phyloP scores from a whole-genome alignment of 2,329 filamentous ascomycete species.

The Arachnomyces sp. region DNA sequence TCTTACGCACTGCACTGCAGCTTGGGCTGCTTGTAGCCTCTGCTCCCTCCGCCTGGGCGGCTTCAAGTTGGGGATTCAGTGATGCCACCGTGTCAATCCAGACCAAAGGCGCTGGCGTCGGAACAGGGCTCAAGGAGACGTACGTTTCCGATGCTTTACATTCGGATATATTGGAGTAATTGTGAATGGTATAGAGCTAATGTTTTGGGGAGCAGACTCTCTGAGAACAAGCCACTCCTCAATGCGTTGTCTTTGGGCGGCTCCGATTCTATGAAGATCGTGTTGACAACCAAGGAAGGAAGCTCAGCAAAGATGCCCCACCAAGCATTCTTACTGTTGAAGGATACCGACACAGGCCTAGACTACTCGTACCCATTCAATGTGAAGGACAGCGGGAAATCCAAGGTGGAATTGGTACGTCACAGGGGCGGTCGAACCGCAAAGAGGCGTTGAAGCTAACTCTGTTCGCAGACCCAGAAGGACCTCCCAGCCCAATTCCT shows the following conservation, averaged over 20 bases:
- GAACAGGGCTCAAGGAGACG: constrained; percentile 48
- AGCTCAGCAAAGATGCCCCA: constrained; percentile 77
- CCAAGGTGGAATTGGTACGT: constrained; percentile 73
- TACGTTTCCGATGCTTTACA: constrained; percentile 23
- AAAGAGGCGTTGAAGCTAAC: constrained; percentile 5
- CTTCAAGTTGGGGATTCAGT: constrained; percentile 54
- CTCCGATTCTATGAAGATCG: constrained; percentile 70
- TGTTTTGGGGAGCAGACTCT: constrained; percentile 43
- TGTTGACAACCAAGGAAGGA: constrained; percentile 72
- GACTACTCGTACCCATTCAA: constrained; percentile 81
- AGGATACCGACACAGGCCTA: constrained; percentile 65
- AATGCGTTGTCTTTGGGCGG: constrained; percentile 58
- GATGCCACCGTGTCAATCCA: constrained; percentile 57
- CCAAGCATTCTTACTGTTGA: constrained; percentile 83
- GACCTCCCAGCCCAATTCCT: constrained; percentile 83
- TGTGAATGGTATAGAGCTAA: constrained; percentile 1
- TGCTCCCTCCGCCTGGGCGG: constrained; percentile 35
- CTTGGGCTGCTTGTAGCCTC: constrained; percentile 29
- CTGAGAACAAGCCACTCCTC: constrained; percentile 52
- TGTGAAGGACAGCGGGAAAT: constrained; percentile 83
- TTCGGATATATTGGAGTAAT: not conserved
- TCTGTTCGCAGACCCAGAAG: constrained; percentile 61
- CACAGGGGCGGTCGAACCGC: not conserved
- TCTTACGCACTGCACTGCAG: constrained; percentile 27
- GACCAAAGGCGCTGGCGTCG: constrained; percentile 53